Percentiles rank a stretch among this genome's conserved stretches.
Evolutionary conservation across 2,329 filamentous ascomycete species (phyloP).

Genomic region (Ramularia endophylla): DNA sequence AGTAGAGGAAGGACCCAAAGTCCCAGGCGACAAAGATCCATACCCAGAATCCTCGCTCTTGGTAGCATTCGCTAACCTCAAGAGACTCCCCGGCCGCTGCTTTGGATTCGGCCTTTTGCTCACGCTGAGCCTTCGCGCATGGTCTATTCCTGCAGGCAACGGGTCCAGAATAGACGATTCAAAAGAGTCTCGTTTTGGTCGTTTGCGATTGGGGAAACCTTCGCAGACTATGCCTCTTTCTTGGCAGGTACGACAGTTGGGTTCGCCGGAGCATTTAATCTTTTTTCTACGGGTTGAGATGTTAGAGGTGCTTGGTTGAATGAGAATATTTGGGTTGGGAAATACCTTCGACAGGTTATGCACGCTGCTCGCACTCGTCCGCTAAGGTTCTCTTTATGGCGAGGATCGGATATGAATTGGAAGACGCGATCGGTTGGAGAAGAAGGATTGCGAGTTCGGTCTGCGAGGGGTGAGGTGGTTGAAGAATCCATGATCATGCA

Average conservation of each 20-base stretch:
- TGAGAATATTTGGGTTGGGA: too few species aligned
- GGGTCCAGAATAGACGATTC: neutral
- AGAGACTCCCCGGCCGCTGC: neutral
- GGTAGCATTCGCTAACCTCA: neutral
- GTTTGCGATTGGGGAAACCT: slow-evolving; percentile 19
- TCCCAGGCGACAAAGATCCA: too few species aligned
- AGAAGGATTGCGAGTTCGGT: too few species aligned
- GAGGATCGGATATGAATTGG: slow-evolving; percentile 24
- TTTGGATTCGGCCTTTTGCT: slow-evolving; percentile 3
- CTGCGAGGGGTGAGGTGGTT: too few species aligned
- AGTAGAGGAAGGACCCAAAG: too few species aligned
- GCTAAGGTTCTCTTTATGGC: slow-evolving; percentile 24
- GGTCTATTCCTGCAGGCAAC: slow-evolving; percentile 7
- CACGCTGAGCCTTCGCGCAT: slow-evolving; percentile 3
- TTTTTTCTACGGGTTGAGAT: slow-evolving; percentile 12
- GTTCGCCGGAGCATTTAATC: slow-evolving; percentile 24
- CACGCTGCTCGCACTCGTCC: slow-evolving; percentile 25
- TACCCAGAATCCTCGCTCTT: too few species aligned
- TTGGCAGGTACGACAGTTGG: slow-evolving; percentile 19
- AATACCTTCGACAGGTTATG: slow-evolving; percentile 19
- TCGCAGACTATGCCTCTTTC: slow-evolving; percentile 23
- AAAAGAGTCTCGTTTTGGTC: slow-evolving; percentile 8
- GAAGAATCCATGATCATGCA: too few species aligned
- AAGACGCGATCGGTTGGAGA: slow-evolving; percentile 10
- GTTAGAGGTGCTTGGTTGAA: neutral